Evolutionary conservation across 192 early-diverging fungal species (phyloP), one percentile per base, ranked within the genome.

Genomic region (Lunasporangiospora selenospora): DNA sequence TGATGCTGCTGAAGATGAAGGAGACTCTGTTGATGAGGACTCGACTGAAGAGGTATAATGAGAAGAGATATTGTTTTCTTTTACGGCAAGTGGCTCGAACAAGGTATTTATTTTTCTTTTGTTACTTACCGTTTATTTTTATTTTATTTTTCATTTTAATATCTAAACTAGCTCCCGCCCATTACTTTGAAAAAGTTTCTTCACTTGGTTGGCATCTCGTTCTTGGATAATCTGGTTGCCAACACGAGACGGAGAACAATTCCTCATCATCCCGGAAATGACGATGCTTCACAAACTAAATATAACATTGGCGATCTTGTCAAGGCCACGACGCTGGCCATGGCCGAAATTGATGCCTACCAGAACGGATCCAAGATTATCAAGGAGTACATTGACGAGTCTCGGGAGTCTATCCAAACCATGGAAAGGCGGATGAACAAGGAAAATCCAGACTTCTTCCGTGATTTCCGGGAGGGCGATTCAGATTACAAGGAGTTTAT

Each of bases 191-290:
- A 47, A 15, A 62, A 73, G 32, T 73, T 73, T 43, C 16, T 73
- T 32, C 45, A 42, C 30, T 48, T 73, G 31, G 60, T 62, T 10
- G 69, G 69, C n/a, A 37, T 63, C 8, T 52, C 59, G 16, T 73
- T 73, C 32, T 38, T 73, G 60, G 69, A 73, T 23, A 53, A 70
- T 29, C 54, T 73, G 27, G 45, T 47, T 10, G 61, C 60, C 6
- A 73, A 61, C 26, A 73, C 69, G 16, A 42, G 69, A 4, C 69
- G 69, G 4, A 39, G 69, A 18, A 73, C 69, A 1, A 58, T 63
- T 11, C 59, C 60, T 31, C 60, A 51, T 29, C 42, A 27, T 21
- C 45, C 46, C 18, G 27, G 15, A 3, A 33, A 29, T 0, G 34
- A 53, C n/a, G 50, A 53, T 27, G 29, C 32, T 2, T 41, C 61